Conservation (phyloP, 2,329 filamentous ascomycete genomes). For the Fusarium sp. region DNA sequence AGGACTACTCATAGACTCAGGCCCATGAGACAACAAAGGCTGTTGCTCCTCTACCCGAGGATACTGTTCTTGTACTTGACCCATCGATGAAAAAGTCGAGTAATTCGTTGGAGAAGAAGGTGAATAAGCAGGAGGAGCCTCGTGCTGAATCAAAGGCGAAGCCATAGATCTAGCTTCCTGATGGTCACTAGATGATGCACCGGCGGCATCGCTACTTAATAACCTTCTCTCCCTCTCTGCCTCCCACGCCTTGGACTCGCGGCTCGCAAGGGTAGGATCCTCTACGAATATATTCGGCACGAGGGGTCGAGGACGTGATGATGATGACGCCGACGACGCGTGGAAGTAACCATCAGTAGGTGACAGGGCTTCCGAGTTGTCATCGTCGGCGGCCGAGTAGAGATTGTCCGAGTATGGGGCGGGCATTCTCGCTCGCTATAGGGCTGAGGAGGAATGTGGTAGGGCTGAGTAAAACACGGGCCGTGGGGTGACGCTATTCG, state of each 20-base stretch:
- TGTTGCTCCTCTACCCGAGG: slow-evolving; percentile 53
- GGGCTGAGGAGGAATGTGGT: slow-evolving; percentile 5
- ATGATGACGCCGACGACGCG: slow-evolving; percentile 46
- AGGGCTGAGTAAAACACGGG: slow-evolving; percentile 15
- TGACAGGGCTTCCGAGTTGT: slow-evolving; percentile 52
- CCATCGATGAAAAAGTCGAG: slow-evolving; percentile 58
- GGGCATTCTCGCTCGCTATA: slow-evolving; percentile 49
- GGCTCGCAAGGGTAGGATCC: slow-evolving; percentile 56
- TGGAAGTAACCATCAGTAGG: slow-evolving; percentile 63
- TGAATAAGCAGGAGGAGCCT: slow-evolving; percentile 61
- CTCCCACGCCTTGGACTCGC: slow-evolving; percentile 55
- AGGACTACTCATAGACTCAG: slow-evolving; percentile 57
- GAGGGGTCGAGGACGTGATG: slow-evolving; percentile 46
- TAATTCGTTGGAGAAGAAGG: slow-evolving; percentile 53
- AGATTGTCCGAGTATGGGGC: slow-evolving; percentile 58
- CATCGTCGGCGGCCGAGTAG: slow-evolving; percentile 54
- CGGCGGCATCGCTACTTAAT: slow-evolving; percentile 40
- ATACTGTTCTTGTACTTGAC: slow-evolving; percentile 52
- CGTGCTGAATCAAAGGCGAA: slow-evolving; percentile 40
- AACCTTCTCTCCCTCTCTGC: slow-evolving; percentile 52
- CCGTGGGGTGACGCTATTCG: neutral
- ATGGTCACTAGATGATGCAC: neutral
- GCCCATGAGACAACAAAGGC: slow-evolving; percentile 52
- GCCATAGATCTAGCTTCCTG: too few relatives aligned
- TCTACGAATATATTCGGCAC: slow-evolving; percentile 59